Evolutionary conservation across 345 rosid species (phyloP), one percentile per base, ranked within the genome.

Genomic region (Citrus hindsii): DNA sequence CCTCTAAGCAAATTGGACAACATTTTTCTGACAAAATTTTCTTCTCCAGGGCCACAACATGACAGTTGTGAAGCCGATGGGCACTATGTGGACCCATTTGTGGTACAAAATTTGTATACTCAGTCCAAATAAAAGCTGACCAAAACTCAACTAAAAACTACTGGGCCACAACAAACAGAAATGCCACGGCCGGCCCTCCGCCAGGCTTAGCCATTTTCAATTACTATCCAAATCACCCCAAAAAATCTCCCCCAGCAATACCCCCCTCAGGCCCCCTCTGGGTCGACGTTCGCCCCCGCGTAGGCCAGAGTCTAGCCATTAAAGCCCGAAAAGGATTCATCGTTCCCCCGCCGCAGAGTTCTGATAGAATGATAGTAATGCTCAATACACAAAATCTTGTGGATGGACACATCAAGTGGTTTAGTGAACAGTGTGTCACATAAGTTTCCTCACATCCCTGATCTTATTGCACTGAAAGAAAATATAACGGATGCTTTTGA

Each of bases 31-130:
- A 51, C 2, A 16, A 42, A 12, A 51, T 1, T 51, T 51, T 18
- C 7, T 5, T 51, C 56, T 18, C 56, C 56, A 51, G 56, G 56
- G 22, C 21, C 56, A 16, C 55, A 90, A 86, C 67, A 77, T 94
- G 87, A 91, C 98, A 0, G 94, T 94, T 28, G 93, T 7, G 94
- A 91, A 80, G 85, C 93, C 0, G 97, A 92, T 56, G 95, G 95
- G 42, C 92, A 92, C 80, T 85, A 87, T 53, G 92, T 94, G 0
- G 84, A 90, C 66, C 93, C 97, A 56, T 90, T 94, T 77, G 84
- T 81, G 21, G 92, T 87, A 12, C 82, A 85, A 18, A 94, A 91
- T 76, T 74, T 94, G 40, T 94, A 0, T 94, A 88, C 68, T 92
- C 93, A 1, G 91, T 92, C 38, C 77, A 91, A 1, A 68, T 94